A percentile compares a stretch with the other conserved stretches of the same genome.
These are phyloP conservation scores for Patellaria atrata DNA, from an alignment of 495 filamentous ascomycete genomes.

Conservation along the genomic window DNA sequence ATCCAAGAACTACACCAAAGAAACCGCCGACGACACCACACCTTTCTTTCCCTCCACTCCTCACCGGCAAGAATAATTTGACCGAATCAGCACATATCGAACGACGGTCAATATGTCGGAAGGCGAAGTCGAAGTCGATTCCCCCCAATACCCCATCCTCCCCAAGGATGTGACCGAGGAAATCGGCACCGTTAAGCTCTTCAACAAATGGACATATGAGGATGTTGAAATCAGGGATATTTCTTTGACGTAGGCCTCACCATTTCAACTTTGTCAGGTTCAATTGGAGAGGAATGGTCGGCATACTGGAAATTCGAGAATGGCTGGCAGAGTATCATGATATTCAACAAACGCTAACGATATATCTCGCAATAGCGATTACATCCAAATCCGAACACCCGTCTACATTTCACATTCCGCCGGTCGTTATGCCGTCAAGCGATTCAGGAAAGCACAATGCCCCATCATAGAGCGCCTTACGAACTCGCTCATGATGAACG, in stretches of 20 bases:
- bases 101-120: no score
- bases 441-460: conserved; percentile 99
- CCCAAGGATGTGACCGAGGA: conserved; percentile 88
- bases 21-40: conserved; percentile 1
- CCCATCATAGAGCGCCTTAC: conserved; percentile 99
- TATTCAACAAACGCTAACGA: conserved; percentile 16
- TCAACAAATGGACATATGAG: conserved; percentile 96
- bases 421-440: conserved; percentile 96
- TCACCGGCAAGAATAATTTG: conserved; percentile 11
- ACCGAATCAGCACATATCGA: conserved; percentile 15
- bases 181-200: conserved; percentile 91
- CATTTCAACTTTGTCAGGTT: neutral
- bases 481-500: conserved; percentile 99
- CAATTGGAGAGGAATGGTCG: no score
- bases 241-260: conserved; percentile 77
- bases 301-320: neutral
- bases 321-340: neutral
- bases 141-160: conserved; percentile 59
- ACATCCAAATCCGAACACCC: conserved; percentile 96
- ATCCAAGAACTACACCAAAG: conserved; percentile 11
- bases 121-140: conserved; percentile 87
- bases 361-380: conserved; percentile 60
- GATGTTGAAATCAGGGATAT: conserved; percentile 99
- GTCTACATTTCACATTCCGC: conserved; percentile 98
- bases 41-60: conserved; percentile 4